Percentiles rank a stretch among this genome's conserved stretches.
These are phyloP conservation scores for Ramalina intermedia DNA, from an alignment of 495 filamentous ascomycete species.

Conservation along the genomic window DNA sequence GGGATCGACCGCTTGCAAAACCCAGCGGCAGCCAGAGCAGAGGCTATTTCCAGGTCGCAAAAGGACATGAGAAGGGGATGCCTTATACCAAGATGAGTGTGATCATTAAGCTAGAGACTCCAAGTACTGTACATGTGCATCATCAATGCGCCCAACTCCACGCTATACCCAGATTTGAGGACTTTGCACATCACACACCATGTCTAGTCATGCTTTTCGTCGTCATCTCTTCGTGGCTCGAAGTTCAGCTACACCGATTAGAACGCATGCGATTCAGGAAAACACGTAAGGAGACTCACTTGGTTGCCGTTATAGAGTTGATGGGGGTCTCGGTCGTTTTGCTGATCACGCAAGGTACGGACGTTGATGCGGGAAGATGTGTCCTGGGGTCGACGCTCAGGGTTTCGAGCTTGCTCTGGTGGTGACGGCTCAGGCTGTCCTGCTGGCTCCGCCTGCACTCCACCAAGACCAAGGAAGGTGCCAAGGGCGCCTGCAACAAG, in stretches of 20 bases:
- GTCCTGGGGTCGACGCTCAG: constrained; percentile 9
- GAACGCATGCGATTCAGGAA: background rate
- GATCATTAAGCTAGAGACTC: background rate
- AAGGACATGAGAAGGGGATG: too few relatives aligned
- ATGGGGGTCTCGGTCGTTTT: constrained; percentile 32
- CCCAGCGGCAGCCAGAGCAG: too few relatives aligned
- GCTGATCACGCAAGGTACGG: constrained; percentile 43
- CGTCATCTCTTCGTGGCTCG: constrained; percentile 50
- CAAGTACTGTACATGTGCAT: background rate
- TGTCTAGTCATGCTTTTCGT: constrained; percentile 24
- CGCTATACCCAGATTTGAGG: too few relatives aligned
- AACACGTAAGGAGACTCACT: constrained; percentile 32
- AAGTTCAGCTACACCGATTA: constrained; percentile 48
- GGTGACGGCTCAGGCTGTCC: background rate
- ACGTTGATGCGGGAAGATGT: constrained; percentile 27
- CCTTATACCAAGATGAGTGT: too few relatives aligned
- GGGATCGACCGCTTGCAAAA: too few relatives aligned
- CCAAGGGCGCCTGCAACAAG: constrained; percentile 37
- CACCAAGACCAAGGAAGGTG: constrained; percentile 39
- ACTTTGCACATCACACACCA: too few relatives aligned
- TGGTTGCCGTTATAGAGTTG: constrained; percentile 86
- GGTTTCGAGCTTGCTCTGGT: background rate
- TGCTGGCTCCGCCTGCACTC: constrained; percentile 6
- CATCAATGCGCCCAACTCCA: too few relatives aligned
- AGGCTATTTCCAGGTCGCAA: too few relatives aligned